Conservation (phyloP, 164 flowering plant genomes). For the Piper longum region DNA sequence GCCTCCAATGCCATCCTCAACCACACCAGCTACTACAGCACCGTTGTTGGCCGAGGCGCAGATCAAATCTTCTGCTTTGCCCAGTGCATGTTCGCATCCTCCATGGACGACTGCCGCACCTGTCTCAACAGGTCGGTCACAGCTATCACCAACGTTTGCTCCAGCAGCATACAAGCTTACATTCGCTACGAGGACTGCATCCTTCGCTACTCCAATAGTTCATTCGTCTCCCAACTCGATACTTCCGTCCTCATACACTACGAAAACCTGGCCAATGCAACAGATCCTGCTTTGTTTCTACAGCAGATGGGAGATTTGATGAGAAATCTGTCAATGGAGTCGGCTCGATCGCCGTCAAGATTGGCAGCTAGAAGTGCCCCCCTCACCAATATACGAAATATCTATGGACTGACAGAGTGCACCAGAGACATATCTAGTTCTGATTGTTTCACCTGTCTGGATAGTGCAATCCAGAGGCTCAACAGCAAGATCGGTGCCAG, state of each 20-base stretch:
- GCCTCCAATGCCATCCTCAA: not conserved
- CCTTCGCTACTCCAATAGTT: conserved; percentile 12
- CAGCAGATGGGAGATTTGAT: not conserved
- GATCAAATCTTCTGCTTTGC: conserved; percentile 4
- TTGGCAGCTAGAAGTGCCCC: not conserved
- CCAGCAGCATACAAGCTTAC: conserved; percentile 4
- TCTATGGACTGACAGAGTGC: conserved; percentile 10
- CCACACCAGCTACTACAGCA: not conserved
- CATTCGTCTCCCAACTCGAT: not conserved
- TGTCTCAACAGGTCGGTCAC: conserved; percentile 6
- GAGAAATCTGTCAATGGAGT: not conserved
- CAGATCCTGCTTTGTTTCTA: not conserved
- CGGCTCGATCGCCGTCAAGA: not conserved
- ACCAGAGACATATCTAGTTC: not conserved
- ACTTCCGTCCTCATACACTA: not conserved
- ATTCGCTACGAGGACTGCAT: conserved; percentile 5
- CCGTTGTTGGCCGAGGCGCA: not conserved
- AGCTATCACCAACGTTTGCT: conserved; percentile 1
- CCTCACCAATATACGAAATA: not conserved
- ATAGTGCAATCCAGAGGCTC: not conserved
- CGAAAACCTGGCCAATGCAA: no score
- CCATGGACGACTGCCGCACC: not conserved
- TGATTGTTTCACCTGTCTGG: conserved; percentile 1
- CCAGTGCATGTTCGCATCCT: conserved; percentile 7
- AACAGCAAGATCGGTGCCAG: not conserved